A percentile compares a stretch with the other conserved stretches of the same genome.
Conservation (phyloP, 305 asterid genomes). For the Striga hermonthica region DNA sequence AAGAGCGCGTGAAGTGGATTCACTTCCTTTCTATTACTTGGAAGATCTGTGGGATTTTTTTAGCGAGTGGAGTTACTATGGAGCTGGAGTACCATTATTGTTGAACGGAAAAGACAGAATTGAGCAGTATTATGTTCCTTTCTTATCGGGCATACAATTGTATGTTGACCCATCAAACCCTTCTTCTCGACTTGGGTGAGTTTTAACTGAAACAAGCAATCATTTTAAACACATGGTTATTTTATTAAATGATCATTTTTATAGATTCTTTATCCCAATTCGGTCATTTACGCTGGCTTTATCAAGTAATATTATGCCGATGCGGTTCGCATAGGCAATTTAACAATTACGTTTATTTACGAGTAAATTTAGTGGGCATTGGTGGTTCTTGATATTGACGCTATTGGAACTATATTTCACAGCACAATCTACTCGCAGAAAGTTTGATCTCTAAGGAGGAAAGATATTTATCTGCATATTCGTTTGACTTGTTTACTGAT, state of each 20-base stretch:
- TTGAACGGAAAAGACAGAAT: slow-evolving; percentile 38
- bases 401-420: too few species aligned
- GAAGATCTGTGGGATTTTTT: slow-evolving; percentile 49
- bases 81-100: slow-evolving; percentile 49
- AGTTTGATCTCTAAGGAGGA: too few species aligned
- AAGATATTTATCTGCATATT: too few species aligned
- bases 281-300: background rate
- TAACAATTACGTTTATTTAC: background rate
- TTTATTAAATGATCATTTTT: slow-evolving; percentile 19
- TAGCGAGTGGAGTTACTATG: slow-evolving; percentile 45
- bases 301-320: slow-evolving; percentile 23
- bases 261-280: background rate
- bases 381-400: too few species aligned
- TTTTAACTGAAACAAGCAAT: background rate
- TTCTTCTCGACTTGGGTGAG: slow-evolving; percentile 36
- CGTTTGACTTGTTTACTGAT: too few species aligned
- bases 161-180: slow-evolving; percentile 39
- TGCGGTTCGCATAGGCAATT: slow-evolving; percentile 1
- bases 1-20: slow-evolving; percentile 35
- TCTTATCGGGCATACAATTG: slow-evolving; percentile 54
- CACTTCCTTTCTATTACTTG: slow-evolving; percentile 41
- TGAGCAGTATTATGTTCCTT: slow-evolving; percentile 54
- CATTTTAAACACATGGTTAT: background rate
- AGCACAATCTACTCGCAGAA: too few species aligned
- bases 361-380: too few species aligned